Conservation (phyloP, 1,284 basidiomycete species). For the Stygiomarasmius scandens region DNA sequence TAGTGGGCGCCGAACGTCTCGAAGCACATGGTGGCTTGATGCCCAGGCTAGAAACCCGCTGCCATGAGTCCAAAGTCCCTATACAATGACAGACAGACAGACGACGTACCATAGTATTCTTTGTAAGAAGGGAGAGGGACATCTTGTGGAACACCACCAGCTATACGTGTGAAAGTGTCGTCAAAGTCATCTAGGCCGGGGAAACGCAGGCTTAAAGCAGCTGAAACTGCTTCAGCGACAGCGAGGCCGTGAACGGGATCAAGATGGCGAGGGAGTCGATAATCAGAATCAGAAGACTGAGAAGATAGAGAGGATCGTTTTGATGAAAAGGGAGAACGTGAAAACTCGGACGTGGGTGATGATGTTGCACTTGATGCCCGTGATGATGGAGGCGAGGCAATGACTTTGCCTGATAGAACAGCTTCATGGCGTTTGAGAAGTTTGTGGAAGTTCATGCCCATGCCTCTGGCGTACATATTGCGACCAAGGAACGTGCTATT, state of each 20-base stretch:
- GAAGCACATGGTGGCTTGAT: slow-evolving; percentile 7
- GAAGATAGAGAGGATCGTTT: background rate
- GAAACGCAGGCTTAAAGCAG: slow-evolving; percentile 6
- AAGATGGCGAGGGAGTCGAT: background rate
- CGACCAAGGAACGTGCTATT: background rate
- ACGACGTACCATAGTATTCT: slow-evolving; percentile 5
- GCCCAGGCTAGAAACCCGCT: background rate
- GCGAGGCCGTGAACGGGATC: background rate
- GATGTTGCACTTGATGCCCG: background rate
- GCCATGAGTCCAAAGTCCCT: background rate
- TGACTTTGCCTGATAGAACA: background rate
- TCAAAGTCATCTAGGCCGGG: background rate
- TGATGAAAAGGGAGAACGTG: background rate
- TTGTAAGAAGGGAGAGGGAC: slow-evolving; percentile 2
- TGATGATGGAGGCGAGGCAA: background rate
- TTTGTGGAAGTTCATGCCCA: background rate
- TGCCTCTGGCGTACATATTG: background rate
- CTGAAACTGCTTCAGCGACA: background rate
- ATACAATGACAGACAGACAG: slow-evolving; percentile 5
- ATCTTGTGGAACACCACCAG: background rate
- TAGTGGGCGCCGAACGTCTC: slow-evolving; percentile 5
- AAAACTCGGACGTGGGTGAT: background rate
- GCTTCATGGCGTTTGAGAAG: slow-evolving; percentile 8
- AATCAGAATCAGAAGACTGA: background rate
- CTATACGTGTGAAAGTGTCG: background rate